phyloP scores from a whole-genome alignment of 768 basidiomycete genomes.

The Brasilioporus rufonigricans region DNA sequence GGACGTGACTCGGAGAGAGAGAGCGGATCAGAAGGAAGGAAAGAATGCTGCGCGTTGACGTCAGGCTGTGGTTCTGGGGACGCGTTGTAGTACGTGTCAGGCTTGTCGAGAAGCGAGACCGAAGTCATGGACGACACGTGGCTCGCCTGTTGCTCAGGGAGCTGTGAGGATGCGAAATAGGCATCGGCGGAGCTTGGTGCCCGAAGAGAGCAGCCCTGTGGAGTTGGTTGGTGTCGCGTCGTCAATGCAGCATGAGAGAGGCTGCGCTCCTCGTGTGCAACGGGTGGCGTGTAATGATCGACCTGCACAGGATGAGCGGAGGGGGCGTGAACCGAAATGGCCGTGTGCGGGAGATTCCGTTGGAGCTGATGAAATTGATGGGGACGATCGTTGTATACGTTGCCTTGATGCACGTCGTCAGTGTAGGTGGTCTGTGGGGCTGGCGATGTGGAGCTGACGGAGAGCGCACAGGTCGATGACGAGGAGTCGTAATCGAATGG shows the following conservation, averaged over 20 bases:
- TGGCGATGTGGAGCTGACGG: constrained; percentile 31
- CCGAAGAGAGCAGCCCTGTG: constrained; percentile 19
- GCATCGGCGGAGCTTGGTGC: constrained; percentile 18
- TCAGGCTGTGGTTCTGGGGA: constrained; percentile 30
- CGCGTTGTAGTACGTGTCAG: constrained; percentile 26
- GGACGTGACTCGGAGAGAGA: constrained; percentile 26
- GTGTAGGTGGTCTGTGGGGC: constrained; percentile 21
- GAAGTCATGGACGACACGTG: constrained; percentile 29
- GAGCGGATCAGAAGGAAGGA: constrained; percentile 30
- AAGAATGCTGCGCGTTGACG: constrained; percentile 26
- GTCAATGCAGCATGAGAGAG: constrained; percentile 27
- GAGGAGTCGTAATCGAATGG: constrained; percentile 30
- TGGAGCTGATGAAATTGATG: constrained; percentile 35
- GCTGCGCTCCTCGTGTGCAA: constrained; percentile 30
- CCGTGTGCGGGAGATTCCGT: constrained; percentile 25
- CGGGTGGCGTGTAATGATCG: constrained; percentile 33
- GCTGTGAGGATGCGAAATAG: constrained; percentile 27
- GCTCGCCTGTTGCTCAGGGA: constrained; percentile 21
- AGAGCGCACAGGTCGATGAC: constrained; percentile 21
- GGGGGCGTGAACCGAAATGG: constrained; percentile 24
- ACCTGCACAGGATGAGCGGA: constrained; percentile 34
- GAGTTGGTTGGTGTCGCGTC: constrained; percentile 18
- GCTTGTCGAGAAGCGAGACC: constrained; percentile 24
- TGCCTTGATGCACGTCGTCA: constrained; percentile 24
- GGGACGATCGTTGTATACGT: constrained; percentile 24